Conservation (phyloP, 495 filamentous ascomycete genomes). For the Penicillium tannophilum region DNA sequence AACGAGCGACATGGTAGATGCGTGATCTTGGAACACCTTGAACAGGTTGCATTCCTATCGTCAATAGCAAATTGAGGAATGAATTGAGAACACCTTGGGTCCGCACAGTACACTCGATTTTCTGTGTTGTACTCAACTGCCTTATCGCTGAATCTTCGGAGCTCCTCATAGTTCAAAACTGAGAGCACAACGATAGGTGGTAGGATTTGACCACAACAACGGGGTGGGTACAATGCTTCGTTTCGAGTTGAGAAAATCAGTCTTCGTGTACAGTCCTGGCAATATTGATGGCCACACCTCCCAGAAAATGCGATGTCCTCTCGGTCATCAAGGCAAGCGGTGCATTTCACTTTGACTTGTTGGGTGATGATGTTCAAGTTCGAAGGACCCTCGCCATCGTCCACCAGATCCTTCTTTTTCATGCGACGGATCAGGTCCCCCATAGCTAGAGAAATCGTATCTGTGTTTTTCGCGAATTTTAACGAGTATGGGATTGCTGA, state of each 20-base stretch:
- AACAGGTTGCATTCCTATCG: not conserved
- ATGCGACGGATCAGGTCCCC: not conserved
- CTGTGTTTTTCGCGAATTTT: not conserved
- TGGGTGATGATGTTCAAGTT: not conserved
- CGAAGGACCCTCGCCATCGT: not conserved
- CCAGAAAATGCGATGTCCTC: not conserved
- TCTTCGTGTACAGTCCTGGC: not conserved
- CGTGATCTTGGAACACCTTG: not conserved
- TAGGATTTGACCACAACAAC: not conserved
- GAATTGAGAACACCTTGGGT: not conserved
- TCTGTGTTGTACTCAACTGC: not conserved
- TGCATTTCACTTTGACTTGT: not conserved
- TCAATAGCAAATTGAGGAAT: not conserved
- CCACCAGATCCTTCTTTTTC: not conserved
- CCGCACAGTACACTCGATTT: constrained; percentile 2
- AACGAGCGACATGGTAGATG: not conserved
- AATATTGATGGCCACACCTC: not conserved
- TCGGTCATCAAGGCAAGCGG: not conserved
- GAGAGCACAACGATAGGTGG: not conserved
- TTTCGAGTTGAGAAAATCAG: not conserved
- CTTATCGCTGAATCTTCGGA: not conserved
- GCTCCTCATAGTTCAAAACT: constrained; percentile 2
- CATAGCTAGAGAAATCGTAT: not conserved
- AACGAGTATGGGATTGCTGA: not conserved
- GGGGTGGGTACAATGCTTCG: constrained; percentile 1